Evolutionary conservation across 257 asterid species (phyloP).

Genomic region (Primulina eburnea): DNA sequence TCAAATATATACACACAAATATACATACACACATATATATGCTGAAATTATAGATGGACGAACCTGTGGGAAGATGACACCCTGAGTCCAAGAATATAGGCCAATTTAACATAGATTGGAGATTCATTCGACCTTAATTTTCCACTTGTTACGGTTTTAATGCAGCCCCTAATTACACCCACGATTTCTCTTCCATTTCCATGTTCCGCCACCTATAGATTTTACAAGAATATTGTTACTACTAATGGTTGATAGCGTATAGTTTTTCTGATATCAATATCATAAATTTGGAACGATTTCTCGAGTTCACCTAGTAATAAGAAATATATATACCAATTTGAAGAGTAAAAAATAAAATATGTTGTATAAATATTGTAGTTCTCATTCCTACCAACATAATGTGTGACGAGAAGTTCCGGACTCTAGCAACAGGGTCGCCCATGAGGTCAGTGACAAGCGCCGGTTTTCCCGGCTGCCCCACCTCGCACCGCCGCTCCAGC

Average conservation of each 20-base stretch:
- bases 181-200: slow-evolving; percentile 51
- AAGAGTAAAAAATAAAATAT: too few relatives aligned
- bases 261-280: too few relatives aligned
- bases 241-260: too few relatives aligned
- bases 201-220: slow-evolving; percentile 58
- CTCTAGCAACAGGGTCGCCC: slow-evolving; percentile 81
- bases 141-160: slow-evolving; percentile 62
- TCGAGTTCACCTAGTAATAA: too few relatives aligned
- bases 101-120: slow-evolving; percentile 57
- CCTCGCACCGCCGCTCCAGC: slow-evolving; percentile 72
- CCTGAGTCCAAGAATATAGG: slow-evolving; percentile 72
- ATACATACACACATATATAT: not conserved
- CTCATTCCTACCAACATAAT: slow-evolving; percentile 58
- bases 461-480: slow-evolving; percentile 62
- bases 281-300: too few relatives aligned
- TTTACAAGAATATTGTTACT: not conserved
- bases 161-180: slow-evolving; percentile 71
- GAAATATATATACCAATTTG: too few relatives aligned
- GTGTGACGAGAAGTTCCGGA: slow-evolving; percentile 52
- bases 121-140: slow-evolving; percentile 26
- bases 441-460: slow-evolving; percentile 68
- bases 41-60: slow-evolving; percentile 11
- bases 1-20: not conserved
- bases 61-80: slow-evolving; percentile 79
- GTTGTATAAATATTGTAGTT: too few relatives aligned